Percentiles rank a stretch among this genome's conserved stretches.
phyloP scores from a whole-genome alignment of 2,329 filamentous ascomycete species.

The Orbilia javanica region DNA sequence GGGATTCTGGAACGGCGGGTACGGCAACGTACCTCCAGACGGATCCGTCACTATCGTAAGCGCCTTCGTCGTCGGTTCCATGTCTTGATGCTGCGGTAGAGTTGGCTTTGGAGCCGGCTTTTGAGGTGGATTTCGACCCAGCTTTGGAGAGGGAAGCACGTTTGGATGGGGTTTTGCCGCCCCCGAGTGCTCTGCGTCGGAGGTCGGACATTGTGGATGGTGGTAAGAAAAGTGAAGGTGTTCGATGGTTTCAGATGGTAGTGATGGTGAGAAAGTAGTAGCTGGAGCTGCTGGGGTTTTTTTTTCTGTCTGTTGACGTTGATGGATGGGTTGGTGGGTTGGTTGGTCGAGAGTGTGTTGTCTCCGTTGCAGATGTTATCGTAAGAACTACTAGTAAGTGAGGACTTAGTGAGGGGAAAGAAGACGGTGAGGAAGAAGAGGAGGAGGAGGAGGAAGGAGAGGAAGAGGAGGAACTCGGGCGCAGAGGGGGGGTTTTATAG shows the following conservation, averaged over 20 bases:
- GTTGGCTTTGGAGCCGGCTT: constrained; percentile 71
- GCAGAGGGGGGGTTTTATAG: constrained; percentile 12
- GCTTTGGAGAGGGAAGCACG: constrained; percentile 69
- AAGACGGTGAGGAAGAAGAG: constrained; percentile 8
- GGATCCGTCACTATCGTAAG: constrained; percentile 71
- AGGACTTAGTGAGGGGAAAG: constrained; percentile 9
- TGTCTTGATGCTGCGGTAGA: constrained; percentile 74
- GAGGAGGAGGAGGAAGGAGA: not conserved
- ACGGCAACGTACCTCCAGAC: constrained; percentile 68
- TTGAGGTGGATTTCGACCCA: constrained; percentile 72
- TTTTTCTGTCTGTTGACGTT: too few species aligned
- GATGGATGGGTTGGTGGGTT: not conserved
- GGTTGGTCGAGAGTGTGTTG: constrained; percentile 11
- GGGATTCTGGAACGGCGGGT: constrained; percentile 64
- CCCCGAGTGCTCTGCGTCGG: constrained; percentile 77
- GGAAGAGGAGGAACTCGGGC: not conserved
- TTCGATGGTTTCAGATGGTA: not conserved
- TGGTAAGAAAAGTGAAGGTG: not conserved
- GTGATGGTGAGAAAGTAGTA: not conserved
- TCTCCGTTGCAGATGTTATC: constrained; percentile 17
- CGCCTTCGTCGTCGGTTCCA: constrained; percentile 74
- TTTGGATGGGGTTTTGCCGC: constrained; percentile 78
- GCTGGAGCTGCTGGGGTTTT: not conserved
- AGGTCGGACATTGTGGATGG: constrained; percentile 71
- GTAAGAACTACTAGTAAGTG: too few species aligned